Evolutionary conservation across 768 basidiomycete genomes (phyloP), one percentile per base, ranked within the genome.

Genomic region (Megacollybia marginata): DNA sequence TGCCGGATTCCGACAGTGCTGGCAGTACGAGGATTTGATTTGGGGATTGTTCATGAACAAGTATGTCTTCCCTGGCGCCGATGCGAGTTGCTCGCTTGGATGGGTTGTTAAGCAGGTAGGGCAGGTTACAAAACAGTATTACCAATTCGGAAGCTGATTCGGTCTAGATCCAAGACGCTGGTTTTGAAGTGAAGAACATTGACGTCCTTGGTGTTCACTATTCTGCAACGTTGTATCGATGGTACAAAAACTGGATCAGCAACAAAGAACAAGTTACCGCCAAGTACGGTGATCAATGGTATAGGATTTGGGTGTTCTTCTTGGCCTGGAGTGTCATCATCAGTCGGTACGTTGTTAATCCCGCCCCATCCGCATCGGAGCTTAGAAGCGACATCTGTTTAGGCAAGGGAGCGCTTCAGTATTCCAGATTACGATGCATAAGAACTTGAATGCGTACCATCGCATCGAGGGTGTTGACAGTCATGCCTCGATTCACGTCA

Each of bases 21-120:
- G 96, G 96, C 96, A 98, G 65, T 98, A 85, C 57, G 96, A 99
- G 72, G 96, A 99, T 64, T 82, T 99, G 50, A 83, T 92, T 57
- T 99, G 96, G 89, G 93, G 92, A 56, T 76, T 94, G 19, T 95
- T 94, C 74, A 94, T 94, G 92, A 94, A 90, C 80, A 93, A 93
- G 62, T 98, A 99, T 57, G 71, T 99, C 63, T 99, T 99, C 85
- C 95, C 96, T 42, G 95, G 95, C 62, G 96, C 95, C 3, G 96
- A 99, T 59, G 96, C 96, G 0, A 91, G 86, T 2, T 92, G 92
- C 66, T 90, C 94, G 16, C 84, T 98, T 31, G 91, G 88, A 36
- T 98, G 95, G 95, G 92, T 96, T 49, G 77, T 99, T 52, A 78
- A 70, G 54, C 74, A 76, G 65, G 75, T 72, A 42, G 13, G 47